phyloP scores from a whole-genome alignment of 129 eudicot species.

The Helichrysum umbraculigerum region DNA sequence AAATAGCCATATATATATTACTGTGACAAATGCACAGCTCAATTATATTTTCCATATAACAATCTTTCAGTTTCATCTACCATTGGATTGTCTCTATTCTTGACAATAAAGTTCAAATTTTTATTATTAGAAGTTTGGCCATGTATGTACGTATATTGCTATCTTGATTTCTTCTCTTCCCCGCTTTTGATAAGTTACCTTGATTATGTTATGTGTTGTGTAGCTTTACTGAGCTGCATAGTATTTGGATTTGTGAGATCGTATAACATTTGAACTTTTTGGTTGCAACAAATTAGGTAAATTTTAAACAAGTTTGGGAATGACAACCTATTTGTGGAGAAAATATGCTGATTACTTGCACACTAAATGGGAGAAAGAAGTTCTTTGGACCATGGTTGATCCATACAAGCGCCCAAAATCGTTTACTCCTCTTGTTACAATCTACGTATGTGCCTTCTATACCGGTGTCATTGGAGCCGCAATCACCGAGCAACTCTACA shows the following conservation, averaged over 20 bases:
- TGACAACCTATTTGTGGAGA: conserved; percentile 87
- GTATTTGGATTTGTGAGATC: background rate
- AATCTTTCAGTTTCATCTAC: background rate
- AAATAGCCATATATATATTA: conserved; percentile 3
- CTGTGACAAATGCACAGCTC: conserved; percentile 4
- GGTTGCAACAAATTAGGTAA: conserved; percentile 9
- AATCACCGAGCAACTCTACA: conserved; percentile 83
- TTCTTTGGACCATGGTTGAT: conserved; percentile 91
- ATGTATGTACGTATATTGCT: background rate
- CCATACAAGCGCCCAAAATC: conserved; percentile 85
- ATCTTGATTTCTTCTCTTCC: conserved; percentile 4
- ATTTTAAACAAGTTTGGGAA: conserved; percentile 14
- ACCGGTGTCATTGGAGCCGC: conserved; percentile 93
- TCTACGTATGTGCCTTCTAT: conserved; percentile 70
- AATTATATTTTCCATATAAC: background rate
- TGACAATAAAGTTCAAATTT: background rate
- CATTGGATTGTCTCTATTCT: background rate
- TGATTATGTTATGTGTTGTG: background rate
- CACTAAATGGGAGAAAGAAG: conserved; percentile 74
- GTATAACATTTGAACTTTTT: conserved; percentile 4
- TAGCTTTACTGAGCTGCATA: background rate
- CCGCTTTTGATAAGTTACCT: background rate
- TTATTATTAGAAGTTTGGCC: background rate
- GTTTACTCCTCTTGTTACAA: conserved; percentile 79
- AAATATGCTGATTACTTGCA: conserved; percentile 74